Evolutionary conservation across 2,329 filamentous ascomycete species (phyloP).

Genomic region (Beauveria caledonica): DNA sequence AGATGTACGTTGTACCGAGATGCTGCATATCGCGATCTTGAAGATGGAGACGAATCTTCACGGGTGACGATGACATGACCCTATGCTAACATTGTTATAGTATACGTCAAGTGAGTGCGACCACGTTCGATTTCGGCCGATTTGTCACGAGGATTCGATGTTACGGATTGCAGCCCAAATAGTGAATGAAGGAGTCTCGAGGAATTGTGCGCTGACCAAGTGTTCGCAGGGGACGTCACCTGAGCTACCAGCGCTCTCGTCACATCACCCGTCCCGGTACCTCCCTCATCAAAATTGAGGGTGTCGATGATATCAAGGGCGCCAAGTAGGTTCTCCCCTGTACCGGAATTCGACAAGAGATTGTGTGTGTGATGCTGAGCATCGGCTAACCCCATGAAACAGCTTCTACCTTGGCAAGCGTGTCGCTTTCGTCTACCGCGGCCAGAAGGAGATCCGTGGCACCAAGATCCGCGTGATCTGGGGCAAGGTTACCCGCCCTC

Average conservation of each 20-base stretch:
- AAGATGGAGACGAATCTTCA: conserved; percentile 5
- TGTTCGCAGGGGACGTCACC: conserved; percentile 75
- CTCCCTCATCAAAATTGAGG: conserved; percentile 97
- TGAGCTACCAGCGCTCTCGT: conserved; percentile 95
- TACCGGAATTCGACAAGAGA: neutral
- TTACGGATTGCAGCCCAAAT: neutral
- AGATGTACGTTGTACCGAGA: conserved; percentile 60
- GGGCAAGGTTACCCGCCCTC: conserved; percentile 94
- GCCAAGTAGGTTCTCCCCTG: conserved; percentile 59
- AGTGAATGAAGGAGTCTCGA: neutral
- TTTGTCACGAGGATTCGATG: conserved; percentile 16
- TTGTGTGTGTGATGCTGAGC: neutral
- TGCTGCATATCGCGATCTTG: neutral
- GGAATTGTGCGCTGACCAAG: conserved; percentile 13
- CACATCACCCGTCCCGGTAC: conserved; percentile 84
- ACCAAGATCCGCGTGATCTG: conserved; percentile 99
- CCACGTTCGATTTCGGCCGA: conserved; percentile 15
- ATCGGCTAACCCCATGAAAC: conserved; percentile 19
- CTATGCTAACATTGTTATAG: conserved; percentile 42
- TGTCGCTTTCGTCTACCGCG: conserved; percentile 97
- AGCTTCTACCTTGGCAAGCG: conserved; percentile 98
- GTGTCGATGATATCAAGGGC: conserved; percentile 82
- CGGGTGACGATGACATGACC: neutral
- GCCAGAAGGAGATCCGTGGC: conserved; percentile 86
- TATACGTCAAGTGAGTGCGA: conserved; percentile 80